Evolutionary conservation across 352 stramenopile genomes (phyloP).

Genomic region (Phytophthora pini): DNA sequence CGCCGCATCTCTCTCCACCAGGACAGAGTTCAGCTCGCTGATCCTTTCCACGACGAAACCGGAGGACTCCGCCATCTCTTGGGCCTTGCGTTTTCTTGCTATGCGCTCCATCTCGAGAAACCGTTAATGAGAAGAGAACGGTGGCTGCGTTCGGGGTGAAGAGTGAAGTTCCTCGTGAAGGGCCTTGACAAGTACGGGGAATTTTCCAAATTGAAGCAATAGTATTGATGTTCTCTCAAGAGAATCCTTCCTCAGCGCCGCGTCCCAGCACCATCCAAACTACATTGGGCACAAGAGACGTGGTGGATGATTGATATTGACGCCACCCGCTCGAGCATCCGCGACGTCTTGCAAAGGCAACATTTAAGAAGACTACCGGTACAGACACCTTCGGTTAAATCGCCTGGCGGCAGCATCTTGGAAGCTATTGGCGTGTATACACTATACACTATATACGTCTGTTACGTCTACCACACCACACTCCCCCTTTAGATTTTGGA

Average conservation of each 20-base stretch:
- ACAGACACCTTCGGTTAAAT: too few species aligned
- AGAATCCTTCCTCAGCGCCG: not conserved
- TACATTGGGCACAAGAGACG: too few species aligned
- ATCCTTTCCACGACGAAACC: constrained; percentile 24
- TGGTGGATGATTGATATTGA: too few species aligned
- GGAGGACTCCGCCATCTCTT: constrained; percentile 19
- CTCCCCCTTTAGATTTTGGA: constrained; percentile 5
- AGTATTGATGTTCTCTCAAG: too few species aligned
- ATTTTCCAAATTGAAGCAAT: not conserved
- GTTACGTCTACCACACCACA: not conserved
- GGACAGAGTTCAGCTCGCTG: constrained; percentile 15
- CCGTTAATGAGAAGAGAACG: not conserved
- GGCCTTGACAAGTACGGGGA: constrained; percentile 1
- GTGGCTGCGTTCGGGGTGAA: not conserved
- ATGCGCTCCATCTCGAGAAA: constrained; percentile 30
- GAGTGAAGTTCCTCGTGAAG: constrained; percentile 5
- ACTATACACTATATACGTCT: too few species aligned
- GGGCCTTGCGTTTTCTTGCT: constrained; percentile 30
- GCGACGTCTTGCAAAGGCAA: too few species aligned
- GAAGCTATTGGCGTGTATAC: too few species aligned
- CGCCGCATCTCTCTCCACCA: constrained; percentile 16
- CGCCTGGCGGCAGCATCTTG: too few species aligned
- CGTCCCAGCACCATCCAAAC: not conserved
- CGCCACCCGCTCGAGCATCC: too few species aligned
- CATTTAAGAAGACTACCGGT: too few species aligned